A percentile compares a stretch with the other conserved stretches of the same genome.
phyloP scores from a whole-genome alignment of 805 yeast genomes.

The Saturnispora gosingensis region DNA sequence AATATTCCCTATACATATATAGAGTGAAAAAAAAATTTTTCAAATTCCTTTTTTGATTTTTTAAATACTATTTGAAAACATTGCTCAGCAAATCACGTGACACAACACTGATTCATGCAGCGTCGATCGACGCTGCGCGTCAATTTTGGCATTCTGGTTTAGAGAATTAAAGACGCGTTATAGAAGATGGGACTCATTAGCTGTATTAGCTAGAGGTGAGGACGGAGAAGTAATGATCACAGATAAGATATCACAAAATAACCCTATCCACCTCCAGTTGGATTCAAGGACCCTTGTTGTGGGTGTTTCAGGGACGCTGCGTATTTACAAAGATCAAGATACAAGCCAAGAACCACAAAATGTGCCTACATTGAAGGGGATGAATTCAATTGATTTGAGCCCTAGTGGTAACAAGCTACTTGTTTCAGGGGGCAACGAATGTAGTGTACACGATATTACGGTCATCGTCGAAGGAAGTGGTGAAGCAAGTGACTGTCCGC shows the following conservation, averaged over 20 bases:
- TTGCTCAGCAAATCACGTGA: neutral
- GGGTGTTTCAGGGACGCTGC: slow-evolving; percentile 2
- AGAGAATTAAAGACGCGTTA: neutral
- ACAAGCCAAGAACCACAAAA: slow-evolving; percentile 55
- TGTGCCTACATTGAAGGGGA: slow-evolving; percentile 39
- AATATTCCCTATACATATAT: neutral
- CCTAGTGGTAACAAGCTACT: slow-evolving; percentile 16
- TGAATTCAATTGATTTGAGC: slow-evolving; percentile 33
- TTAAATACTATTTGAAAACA: neutral
- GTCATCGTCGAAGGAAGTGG: slow-evolving; percentile 2
- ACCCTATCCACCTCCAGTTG: slow-evolving; percentile 28
- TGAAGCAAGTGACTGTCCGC: neutral
- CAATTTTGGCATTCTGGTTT: neutral
- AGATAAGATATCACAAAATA: neutral
- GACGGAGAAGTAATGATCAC: neutral
- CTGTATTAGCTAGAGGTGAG: neutral
- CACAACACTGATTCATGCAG: too few species aligned
- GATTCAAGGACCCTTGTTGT: slow-evolving; percentile 30
- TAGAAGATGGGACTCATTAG: neutral
- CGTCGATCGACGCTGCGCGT: neutral
- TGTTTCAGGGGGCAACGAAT: slow-evolving; percentile 33
- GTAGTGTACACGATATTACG: slow-evolving; percentile 32
- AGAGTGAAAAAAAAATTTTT: neutral
- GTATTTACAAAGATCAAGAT: slow-evolving; percentile 44
- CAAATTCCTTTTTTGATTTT: neutral